Evolutionary conservation across 2,329 filamentous ascomycete species (phyloP).

Genomic region (Knufia fluminis): DNA sequence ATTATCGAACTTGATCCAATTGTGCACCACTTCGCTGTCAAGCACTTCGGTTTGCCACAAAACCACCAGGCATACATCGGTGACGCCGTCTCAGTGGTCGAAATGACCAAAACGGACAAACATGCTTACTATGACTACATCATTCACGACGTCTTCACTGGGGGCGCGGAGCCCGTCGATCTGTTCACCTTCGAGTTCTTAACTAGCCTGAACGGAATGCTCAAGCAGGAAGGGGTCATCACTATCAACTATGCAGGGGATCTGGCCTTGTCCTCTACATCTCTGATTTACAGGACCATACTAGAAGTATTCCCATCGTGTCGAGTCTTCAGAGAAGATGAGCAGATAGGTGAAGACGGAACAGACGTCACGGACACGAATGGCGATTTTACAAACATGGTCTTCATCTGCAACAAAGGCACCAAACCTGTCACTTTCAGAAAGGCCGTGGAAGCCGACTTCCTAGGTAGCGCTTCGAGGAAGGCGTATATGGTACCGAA

Average conservation of each 20-base stretch:
- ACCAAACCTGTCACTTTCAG: slow-evolving; percentile 54
- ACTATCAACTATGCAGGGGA: slow-evolving; percentile 97
- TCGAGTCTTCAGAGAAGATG: slow-evolving; percentile 76
- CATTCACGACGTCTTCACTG: slow-evolving; percentile 94
- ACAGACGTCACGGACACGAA: slow-evolving; percentile 38
- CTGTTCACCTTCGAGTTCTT: slow-evolving; percentile 87
- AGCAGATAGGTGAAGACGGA: slow-evolving; percentile 41
- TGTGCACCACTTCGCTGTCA: slow-evolving; percentile 70
- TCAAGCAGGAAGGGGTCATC: slow-evolving; percentile 71
- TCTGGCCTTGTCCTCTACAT: slow-evolving; percentile 64
- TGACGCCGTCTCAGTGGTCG: slow-evolving; percentile 66
- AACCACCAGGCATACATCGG: slow-evolving; percentile 73
- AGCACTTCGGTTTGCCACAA: slow-evolving; percentile 70
- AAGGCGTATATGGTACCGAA: slow-evolving; percentile 61
- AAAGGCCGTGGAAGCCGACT: slow-evolving; percentile 54
- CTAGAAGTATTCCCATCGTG: slow-evolving; percentile 75
- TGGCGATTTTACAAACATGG: slow-evolving; percentile 83
- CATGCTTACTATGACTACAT: slow-evolving; percentile 73
- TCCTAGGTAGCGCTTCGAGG: slow-evolving; percentile 61
- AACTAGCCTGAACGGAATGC: slow-evolving; percentile 55
- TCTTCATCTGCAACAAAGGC: slow-evolving; percentile 66
- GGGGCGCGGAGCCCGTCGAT: slow-evolving; percentile 78
- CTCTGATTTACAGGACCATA: slow-evolving; percentile 75
- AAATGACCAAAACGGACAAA: slow-evolving; percentile 30
- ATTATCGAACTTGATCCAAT: slow-evolving; percentile 90